Evolutionary conservation across 441 rosid species (phyloP).

Genomic region (Capsella rubella): DNA sequence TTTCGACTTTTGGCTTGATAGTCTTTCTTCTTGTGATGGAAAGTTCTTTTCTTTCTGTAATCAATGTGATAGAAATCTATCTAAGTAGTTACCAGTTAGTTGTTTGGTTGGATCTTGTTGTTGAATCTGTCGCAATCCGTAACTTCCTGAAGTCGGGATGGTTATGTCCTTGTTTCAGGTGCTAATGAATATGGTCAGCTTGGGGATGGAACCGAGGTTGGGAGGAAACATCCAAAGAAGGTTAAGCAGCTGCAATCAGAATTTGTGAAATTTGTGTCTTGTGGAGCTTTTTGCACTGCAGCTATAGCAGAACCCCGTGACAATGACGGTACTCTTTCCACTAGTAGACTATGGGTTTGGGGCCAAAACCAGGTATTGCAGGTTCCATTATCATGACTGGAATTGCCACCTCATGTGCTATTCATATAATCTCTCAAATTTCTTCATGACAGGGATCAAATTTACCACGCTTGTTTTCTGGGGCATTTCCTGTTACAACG

Average conservation of each 20-base stretch:
- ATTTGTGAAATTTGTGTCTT: constrained; percentile 87
- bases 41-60: background rate
- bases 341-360: constrained; percentile 95
- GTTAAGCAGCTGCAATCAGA: constrained; percentile 82
- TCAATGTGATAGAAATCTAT: constrained; percentile 25
- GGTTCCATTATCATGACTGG: constrained; percentile 15
- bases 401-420: background rate
- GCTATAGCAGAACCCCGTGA: constrained; percentile 85
- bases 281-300: constrained; percentile 95
- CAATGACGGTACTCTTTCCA: constrained; percentile 73
- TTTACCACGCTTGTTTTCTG: constrained; percentile 83
- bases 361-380: constrained; percentile 90
- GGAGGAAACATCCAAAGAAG: constrained; percentile 75
- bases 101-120: background rate
- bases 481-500: constrained; percentile 79
- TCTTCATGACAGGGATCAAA: constrained; percentile 75
- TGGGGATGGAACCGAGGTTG: constrained; percentile 96
- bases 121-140: constrained; percentile 4
- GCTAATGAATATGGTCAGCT: constrained; percentile 94
- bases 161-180: constrained; percentile 53
- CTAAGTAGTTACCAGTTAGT: background rate
- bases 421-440: background rate
- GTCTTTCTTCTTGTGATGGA: constrained; percentile 11
- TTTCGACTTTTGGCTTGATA: background rate
- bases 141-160: background rate